Evolutionary conservation across 1,139 yeast species (phyloP).

Genomic region (Geotrichum carabidarum): DNA sequence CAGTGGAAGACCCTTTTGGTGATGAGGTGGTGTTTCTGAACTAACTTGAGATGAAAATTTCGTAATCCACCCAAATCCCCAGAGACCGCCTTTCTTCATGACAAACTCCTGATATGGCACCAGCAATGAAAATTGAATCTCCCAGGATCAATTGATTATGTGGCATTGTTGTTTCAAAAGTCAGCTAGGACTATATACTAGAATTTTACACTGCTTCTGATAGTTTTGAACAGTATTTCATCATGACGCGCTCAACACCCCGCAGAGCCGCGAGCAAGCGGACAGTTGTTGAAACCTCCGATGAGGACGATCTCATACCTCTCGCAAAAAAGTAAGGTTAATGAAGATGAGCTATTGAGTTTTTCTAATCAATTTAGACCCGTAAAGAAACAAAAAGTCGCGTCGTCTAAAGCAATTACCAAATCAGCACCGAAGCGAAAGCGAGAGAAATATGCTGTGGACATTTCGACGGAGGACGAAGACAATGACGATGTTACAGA

Average conservation of each 20-base stretch:
- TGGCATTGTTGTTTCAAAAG: no score
- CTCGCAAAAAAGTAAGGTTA: not conserved
- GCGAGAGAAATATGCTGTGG: slow-evolving; percentile 35
- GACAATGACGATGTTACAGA: slow-evolving; percentile 2
- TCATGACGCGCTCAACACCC: not conserved
- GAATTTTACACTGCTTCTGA: not conserved
- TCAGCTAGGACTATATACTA: no score
- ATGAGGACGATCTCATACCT: slow-evolving; percentile 2
- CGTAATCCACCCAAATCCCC: no score
- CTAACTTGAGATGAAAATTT: not conserved
- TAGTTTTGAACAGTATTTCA: not conserved
- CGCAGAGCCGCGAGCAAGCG: slow-evolving; percentile 2
- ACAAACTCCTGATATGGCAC: no score
- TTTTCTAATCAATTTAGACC: not conserved
- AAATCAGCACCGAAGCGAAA: not conserved
- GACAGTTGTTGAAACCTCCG: not conserved
- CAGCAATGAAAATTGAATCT: no score
- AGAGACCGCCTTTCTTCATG: no score
- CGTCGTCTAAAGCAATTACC: not conserved
- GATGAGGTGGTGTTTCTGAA: slow-evolving; percentile 8
- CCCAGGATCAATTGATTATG: no score
- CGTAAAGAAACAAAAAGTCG: not conserved
- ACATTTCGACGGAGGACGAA: slow-evolving; percentile 34
- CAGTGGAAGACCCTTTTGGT: not conserved
- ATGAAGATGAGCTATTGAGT: not conserved